A percentile compares a stretch with the other conserved stretches of the same genome.
Conservation (phyloP, 1,139 yeast genomes). For the Scheffersomyces lignicola region DNA sequence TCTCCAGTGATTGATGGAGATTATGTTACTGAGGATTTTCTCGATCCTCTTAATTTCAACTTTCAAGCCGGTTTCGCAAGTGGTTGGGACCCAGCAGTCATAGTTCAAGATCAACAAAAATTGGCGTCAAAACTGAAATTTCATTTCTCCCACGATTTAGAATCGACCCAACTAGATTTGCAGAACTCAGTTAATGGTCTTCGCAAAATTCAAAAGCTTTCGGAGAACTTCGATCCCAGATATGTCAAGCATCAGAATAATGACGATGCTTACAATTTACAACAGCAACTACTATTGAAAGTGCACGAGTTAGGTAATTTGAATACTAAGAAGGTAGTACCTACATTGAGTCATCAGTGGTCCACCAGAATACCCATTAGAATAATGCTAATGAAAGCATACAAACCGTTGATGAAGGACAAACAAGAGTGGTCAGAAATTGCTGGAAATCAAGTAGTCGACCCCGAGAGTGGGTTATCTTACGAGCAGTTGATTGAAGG, state of each 20-base stretch:
- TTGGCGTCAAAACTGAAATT: background rate
- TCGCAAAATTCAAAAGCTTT: conserved; percentile 11
- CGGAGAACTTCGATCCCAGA: conserved; percentile 10
- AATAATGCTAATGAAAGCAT: conserved; percentile 34
- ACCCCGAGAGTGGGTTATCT: conserved; percentile 17
- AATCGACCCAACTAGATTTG: conserved; percentile 9
- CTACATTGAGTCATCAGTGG: conserved; percentile 47
- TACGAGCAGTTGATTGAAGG: conserved; percentile 16
- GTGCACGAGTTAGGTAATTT: conserved; percentile 15
- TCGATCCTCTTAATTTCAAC: conserved; percentile 51
- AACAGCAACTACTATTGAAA: conserved; percentile 14
- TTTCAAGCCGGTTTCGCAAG: conserved; percentile 71
- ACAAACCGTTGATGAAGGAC: conserved; percentile 22
- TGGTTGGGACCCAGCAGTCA: conserved; percentile 60
- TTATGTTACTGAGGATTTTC: conserved; percentile 9
- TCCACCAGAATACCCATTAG: conserved; percentile 30
- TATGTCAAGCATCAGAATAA: conserved; percentile 5
- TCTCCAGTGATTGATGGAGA: conserved; percentile 12
- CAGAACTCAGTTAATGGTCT: conserved; percentile 10
- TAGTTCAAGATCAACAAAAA: conserved; percentile 1
- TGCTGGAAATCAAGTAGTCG: conserved; percentile 4
- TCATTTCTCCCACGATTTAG: background rate
- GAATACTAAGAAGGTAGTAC: conserved; percentile 28
- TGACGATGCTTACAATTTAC: conserved; percentile 9
- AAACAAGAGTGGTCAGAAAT: conserved; percentile 2